Evolutionary conservation across 148 eudicot genomes (phyloP).

Genomic region (Vaccinium myrtillus): DNA sequence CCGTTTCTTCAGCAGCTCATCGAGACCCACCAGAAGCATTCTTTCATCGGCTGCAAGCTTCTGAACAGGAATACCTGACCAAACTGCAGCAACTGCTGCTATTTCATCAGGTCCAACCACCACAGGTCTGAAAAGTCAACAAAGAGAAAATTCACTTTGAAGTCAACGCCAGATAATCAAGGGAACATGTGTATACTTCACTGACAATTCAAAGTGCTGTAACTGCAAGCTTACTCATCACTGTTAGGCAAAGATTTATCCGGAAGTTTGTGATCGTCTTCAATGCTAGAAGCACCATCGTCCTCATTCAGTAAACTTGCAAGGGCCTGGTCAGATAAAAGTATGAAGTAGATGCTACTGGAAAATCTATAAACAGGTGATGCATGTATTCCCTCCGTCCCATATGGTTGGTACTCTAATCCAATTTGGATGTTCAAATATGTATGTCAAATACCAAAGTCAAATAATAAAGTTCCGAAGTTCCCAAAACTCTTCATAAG

Average conservation of each 20-base stretch:
- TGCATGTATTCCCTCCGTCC: background rate
- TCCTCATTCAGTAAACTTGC: constrained; percentile 26
- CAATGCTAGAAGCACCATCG: constrained; percentile 21
- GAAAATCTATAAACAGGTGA: constrained; percentile 16
- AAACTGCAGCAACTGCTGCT: constrained; percentile 57
- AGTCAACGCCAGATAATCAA: background rate
- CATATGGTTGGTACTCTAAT: background rate
- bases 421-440: background rate
- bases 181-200: background rate
- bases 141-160: constrained; percentile 10
- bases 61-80: constrained; percentile 65
- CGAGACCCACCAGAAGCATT: constrained; percentile 48
- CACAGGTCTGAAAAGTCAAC: constrained; percentile 22
- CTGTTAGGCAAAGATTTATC: constrained; percentile 23
- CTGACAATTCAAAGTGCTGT: constrained; percentile 9
- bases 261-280: constrained; percentile 22
- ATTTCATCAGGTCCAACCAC: constrained; percentile 57
- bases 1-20: constrained; percentile 49
- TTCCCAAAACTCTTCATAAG: background rate
- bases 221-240: constrained; percentile 36
- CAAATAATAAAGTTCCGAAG: background rate
- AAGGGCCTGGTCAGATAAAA: constrained; percentile 27
- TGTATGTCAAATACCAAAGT: background rate
- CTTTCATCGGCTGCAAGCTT: constrained; percentile 54
- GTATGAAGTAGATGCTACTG: constrained; percentile 12